Percentiles rank a stretch among this genome's conserved stretches.
These are phyloP conservation scores for Sorghum bicolor DNA, from an alignment of 176 grass and related monocot species.

Conservation along the genomic window Sorghum_bicolor_NCBIv3 NC_012878.2:7141001-7141500, in stretches of 20 bases:
- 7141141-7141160: not conserved
- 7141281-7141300: not conserved
- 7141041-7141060: not conserved
- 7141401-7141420: too few species aligned
- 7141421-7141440: too few species aligned
- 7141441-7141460: too few species aligned
- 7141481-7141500: too few species aligned
- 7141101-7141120: conserved; percentile 1
- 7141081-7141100: not conserved
- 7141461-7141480: too few species aligned
- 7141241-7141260: not conserved
- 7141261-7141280: not conserved
- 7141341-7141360: too few species aligned
- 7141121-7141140: not conserved
- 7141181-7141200: not conserved
- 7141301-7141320: not conserved
- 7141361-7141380: too few species aligned
- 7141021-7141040: not conserved
- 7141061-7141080: conserved; percentile 21
- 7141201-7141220: not conserved
- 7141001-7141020: not conserved
- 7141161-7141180: not conserved
- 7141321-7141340: not conserved
- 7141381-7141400: too few species aligned
- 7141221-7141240: not conserved